Base-by-base conservation (phyloP, 1,139 yeast genomes). In the Magnusiomyces ingens region DNA sequence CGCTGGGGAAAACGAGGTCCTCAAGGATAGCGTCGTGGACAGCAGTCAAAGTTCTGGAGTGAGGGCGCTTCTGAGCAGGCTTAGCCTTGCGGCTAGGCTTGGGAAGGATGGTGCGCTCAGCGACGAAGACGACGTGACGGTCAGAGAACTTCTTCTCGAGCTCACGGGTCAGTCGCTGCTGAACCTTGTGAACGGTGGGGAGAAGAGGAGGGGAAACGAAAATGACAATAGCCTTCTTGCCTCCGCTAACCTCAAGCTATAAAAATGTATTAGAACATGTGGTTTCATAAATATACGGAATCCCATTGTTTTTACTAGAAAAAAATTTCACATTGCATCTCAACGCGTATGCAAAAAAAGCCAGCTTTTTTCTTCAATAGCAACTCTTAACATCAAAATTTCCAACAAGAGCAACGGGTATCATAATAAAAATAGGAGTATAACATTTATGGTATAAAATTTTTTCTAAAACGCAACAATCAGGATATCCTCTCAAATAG, bases 71-170 rank as follows among this genome's bases (percentile, higher is more conserved):
- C 83, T 93, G 99, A 71, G 78, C 80, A 77, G 85, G 86, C 83
- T 91, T 87, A 62, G 96, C 83, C 71, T 82, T 82, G 59, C 73
- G 71, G 61, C 72, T 70, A 72, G 89, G 89, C 84, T 90, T 91
- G 81, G 98, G 97, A 75, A 94, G 84, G 80, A 93, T 93, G 83
- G 97, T 91, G 84, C 99, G 90, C 83, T 93, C 98, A 74, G 98
- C 99, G 74, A 93, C 84, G 88, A 93, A 90, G 69, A 93, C 94
- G 78, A 93, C 97, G 78, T 93, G 98, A 78, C 96, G 89, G 84
- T 93, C 99, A 75, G 97, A 95, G 91, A 93, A 93, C 82, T 93
- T 93, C 95, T 93, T 93, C 82, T 93, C 99, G 76, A 93, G 88
- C 82, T 93, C 99, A 81, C 99, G 93, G 80, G 97, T 90, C 76